Percentiles rank a stretch among this genome's conserved stretches.
Conservation (phyloP, 73 alveolate species). For the Tetrahymena borealis region DNA sequence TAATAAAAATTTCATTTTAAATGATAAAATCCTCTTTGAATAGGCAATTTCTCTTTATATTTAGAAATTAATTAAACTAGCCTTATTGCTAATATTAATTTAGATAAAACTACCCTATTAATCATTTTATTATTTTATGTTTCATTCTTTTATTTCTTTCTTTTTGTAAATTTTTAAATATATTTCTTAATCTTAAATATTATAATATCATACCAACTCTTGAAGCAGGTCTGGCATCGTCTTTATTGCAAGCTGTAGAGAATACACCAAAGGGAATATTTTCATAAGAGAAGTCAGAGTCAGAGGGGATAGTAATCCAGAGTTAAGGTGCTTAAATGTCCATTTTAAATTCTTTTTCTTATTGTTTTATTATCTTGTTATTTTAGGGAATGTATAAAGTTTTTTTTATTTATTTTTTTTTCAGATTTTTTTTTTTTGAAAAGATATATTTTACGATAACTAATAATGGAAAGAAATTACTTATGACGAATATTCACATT, state of each 20-base stretch:
- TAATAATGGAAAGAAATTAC: background rate
- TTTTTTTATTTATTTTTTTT: background rate
- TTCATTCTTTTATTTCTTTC: background rate
- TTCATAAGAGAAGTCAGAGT: constrained; percentile 25
- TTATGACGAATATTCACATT: background rate
- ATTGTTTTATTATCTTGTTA: background rate
- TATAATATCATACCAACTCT: background rate
- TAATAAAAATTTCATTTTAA: too few species aligned
- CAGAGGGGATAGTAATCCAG: constrained; percentile 10
- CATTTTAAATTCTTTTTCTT: background rate
- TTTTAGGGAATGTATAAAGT: background rate
- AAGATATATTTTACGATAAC: background rate
- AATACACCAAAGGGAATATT: constrained; percentile 34
- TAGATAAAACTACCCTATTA: background rate
- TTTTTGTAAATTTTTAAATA: background rate
- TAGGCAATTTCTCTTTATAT: too few species aligned
- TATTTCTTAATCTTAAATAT: background rate
- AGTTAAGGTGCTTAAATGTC: background rate
- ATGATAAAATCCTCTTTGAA: too few species aligned
- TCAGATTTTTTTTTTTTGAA: background rate
- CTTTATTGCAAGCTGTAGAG: background rate
- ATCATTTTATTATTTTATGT: background rate
- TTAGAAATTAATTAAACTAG: too few species aligned
- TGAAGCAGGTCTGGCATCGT: constrained; percentile 17
- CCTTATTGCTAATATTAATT: too few species aligned